Conservation (phyloP, 2,329 filamentous ascomycete species). For the Colletotrichum aenigma region DNA sequence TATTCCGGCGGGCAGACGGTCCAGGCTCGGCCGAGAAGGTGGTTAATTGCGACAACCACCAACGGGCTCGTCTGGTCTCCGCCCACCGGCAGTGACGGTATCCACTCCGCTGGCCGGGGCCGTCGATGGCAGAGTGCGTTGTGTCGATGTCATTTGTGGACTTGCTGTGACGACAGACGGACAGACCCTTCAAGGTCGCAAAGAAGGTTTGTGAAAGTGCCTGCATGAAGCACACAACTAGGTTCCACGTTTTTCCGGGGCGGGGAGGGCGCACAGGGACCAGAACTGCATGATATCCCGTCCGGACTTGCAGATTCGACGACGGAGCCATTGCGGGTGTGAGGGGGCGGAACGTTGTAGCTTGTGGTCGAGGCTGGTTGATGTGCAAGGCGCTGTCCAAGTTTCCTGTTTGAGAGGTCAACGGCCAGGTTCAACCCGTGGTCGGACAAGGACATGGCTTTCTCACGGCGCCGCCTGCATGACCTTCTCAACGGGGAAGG, state of each 20-base stretch:
- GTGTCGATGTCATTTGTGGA: slow-evolving; percentile 17
- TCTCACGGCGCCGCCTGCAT: neutral
- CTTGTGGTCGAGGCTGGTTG: neutral
- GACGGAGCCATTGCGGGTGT: neutral
- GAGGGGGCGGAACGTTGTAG: neutral
- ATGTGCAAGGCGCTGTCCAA: neutral
- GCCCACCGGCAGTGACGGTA: neutral
- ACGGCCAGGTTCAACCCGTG: neutral
- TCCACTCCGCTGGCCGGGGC: neutral
- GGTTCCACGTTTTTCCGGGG: neutral
- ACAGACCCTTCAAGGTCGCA: neutral
- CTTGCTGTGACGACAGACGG: neutral
- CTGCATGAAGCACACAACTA: slow-evolving; percentile 8
- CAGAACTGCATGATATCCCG: neutral
- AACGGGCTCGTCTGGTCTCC: neutral
- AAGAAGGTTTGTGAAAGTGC: neutral
- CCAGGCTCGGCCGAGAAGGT: neutral
- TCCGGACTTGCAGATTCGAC: neutral
- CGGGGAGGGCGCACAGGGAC: neutral
- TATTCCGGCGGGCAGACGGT: neutral
- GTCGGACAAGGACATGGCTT: slow-evolving; percentile 4
- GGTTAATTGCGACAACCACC: neutral
- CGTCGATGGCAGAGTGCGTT: neutral
- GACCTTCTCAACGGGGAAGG: neutral
- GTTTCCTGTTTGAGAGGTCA: slow-evolving; percentile 5